A percentile compares a stretch with the other conserved stretches of the same genome.
These are phyloP conservation scores for Yarrowia alimentaria DNA, from an alignment of 805 yeast species.

Conservation along the genomic window DNA sequence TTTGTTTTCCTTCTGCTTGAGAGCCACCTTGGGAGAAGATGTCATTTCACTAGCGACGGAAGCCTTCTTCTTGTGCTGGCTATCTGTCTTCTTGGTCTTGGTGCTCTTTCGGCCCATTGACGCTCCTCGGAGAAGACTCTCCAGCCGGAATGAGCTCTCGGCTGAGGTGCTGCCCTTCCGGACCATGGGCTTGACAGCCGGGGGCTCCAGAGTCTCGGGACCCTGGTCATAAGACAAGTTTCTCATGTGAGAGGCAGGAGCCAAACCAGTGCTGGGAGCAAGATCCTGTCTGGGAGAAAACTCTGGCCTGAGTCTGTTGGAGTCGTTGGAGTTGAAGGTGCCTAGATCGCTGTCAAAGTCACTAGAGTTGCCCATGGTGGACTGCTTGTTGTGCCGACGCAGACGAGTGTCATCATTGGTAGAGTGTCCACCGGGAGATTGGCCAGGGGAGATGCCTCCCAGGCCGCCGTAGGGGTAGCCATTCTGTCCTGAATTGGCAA, in stretches of 20 bases:
- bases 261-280: slow-evolving; percentile 1
- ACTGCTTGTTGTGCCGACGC: slow-evolving; percentile 11
- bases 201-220: slow-evolving; percentile 5
- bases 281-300: slow-evolving; percentile 21
- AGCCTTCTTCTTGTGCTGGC: slow-evolving; percentile 16
- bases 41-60: neutral
- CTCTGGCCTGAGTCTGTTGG: too few relatives aligned
- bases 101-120: slow-evolving; percentile 33
- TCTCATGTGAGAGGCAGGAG: slow-evolving; percentile 2
- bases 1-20: neutral
- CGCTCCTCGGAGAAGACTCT: slow-evolving; percentile 38
- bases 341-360: neutral
- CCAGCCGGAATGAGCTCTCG: slow-evolving; percentile 41
- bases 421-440: neutral
- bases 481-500: slow-evolving; percentile 34
- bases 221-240: slow-evolving; percentile 19
- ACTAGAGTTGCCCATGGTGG: slow-evolving; percentile 8
- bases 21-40: too few relatives aligned
- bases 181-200: slow-evolving; percentile 4
- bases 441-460: neutral
- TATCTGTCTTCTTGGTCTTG: slow-evolving; percentile 27
- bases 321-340: neutral
- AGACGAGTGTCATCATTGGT: neutral
- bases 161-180: slow-evolving; percentile 26
- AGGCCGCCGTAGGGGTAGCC: neutral